Conservation (phyloP, 2,329 filamentous ascomycete species). For the Diaporthe citri region DNA sequence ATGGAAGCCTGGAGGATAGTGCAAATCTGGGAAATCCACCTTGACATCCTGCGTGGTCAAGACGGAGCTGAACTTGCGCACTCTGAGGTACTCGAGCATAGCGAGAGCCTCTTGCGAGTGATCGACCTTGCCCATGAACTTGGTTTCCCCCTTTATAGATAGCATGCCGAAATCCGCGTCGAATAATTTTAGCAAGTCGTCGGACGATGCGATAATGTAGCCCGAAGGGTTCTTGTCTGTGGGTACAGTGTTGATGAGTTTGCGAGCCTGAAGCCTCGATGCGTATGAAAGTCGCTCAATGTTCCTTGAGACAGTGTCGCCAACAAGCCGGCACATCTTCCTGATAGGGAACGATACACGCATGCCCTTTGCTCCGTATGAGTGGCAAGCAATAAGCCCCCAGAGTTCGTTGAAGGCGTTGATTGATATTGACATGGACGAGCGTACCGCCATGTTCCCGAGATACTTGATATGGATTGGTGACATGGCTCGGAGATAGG, state of each 20-base stretch:
- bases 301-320: conserved; percentile 87
- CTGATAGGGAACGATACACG: conserved; percentile 91
- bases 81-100: conserved; percentile 85
- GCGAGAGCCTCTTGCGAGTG: conserved; percentile 87
- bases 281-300: conserved; percentile 91
- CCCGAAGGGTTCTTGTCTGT: conserved; percentile 86
- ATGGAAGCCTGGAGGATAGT: conserved; percentile 83
- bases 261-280: conserved; percentile 85
- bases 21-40: conserved; percentile 84
- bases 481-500: conserved; percentile 89
- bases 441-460: conserved; percentile 89
- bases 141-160: conserved; percentile 89
- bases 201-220: conserved; percentile 90
- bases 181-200: conserved; percentile 86
- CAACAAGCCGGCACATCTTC: conserved; percentile 91
- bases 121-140: conserved; percentile 81
- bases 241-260: conserved; percentile 87
- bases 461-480: conserved; percentile 92
- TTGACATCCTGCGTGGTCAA: conserved; percentile 81
- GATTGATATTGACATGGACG: conserved; percentile 94
- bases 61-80: conserved; percentile 81
- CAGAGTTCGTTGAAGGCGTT: conserved; percentile 88
- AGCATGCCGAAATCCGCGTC: conserved; percentile 89
- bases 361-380: conserved; percentile 83
- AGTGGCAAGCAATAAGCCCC: conserved; percentile 89